These are phyloP conservation scores for Mycena olivaceomarginata DNA, from an alignment of 768 basidiomycete species.

Conservation along the genomic window DNA sequence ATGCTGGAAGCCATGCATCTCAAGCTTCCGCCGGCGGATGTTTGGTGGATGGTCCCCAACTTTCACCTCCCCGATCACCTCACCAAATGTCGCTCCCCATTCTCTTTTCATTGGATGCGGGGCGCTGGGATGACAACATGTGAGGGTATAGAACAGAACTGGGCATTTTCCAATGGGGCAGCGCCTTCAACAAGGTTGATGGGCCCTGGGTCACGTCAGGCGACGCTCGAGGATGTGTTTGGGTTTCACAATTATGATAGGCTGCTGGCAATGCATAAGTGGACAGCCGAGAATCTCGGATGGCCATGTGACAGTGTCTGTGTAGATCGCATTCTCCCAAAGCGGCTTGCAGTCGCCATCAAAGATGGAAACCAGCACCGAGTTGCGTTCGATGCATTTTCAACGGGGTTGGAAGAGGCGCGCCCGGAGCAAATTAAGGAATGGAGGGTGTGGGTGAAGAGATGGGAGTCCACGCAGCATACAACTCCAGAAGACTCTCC, in stretches of 20 bases:
- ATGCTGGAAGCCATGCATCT: not conserved
- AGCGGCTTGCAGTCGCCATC: not conserved
- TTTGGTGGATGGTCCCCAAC: conserved; percentile 37
- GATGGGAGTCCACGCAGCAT: not conserved
- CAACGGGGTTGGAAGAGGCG: not conserved
- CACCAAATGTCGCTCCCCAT: not conserved
- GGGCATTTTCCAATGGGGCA: conserved; percentile 24
- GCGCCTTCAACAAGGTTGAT: not conserved
- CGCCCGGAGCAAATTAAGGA: not conserved
- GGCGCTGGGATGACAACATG: conserved; percentile 28
- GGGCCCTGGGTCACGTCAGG: not conserved
- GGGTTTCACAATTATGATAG: not conserved
- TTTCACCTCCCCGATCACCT: not conserved
- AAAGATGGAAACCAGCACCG: not conserved
- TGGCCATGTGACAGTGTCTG: not conserved
- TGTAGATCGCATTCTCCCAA: not conserved
- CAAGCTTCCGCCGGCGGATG: not conserved
- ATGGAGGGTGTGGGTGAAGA: not conserved
- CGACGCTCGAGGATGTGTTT: not conserved
- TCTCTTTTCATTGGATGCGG: conserved; percentile 3
- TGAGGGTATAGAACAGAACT: conserved; percentile 24
- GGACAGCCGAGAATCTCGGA: not conserved
- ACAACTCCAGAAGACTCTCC: not conserved
- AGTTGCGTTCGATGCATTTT: not conserved
- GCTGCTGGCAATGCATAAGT: not conserved